phyloP scores from a whole-genome alignment of 768 basidiomycete species.

The Russula virescens region DNA sequence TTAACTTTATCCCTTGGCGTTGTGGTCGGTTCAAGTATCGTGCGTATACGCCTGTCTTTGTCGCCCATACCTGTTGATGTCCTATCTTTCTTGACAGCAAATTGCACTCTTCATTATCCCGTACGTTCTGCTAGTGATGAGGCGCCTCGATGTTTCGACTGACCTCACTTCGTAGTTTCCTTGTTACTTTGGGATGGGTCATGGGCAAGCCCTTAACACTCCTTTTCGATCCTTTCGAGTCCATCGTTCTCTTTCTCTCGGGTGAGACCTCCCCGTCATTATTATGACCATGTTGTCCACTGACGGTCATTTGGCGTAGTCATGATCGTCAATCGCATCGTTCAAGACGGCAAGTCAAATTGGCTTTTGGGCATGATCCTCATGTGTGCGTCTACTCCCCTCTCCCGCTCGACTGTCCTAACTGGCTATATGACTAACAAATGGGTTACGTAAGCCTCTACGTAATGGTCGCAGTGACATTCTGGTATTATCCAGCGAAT shows the following conservation, averaged over 20 bases:
- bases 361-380: slow-evolving; percentile 78
- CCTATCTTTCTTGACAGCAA: slow-evolving; percentile 44
- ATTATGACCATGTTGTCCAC: neutral
- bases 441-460: slow-evolving; percentile 46
- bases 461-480: slow-evolving; percentile 61
- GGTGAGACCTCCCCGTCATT: slow-evolving; percentile 29
- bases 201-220: slow-evolving; percentile 74
- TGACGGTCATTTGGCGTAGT: slow-evolving; percentile 35
- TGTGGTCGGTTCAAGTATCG: slow-evolving; percentile 82
- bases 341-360: slow-evolving; percentile 77
- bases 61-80: neutral
- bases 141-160: neutral
- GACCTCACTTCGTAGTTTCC: slow-evolving; percentile 43
- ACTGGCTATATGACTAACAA: slow-evolving; percentile 3
- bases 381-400: slow-evolving; percentile 45
- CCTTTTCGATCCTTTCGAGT: slow-evolving; percentile 87
- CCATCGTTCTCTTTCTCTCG: slow-evolving; percentile 52
- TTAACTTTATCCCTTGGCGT: slow-evolving; percentile 82
- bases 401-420: neutral
- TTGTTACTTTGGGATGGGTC: slow-evolving; percentile 73
- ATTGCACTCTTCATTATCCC: slow-evolving; percentile 82
- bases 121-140: slow-evolving; percentile 39
- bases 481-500: slow-evolving; percentile 52
- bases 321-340: slow-evolving; percentile 74
- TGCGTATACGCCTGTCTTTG: slow-evolving; percentile 35